Base-by-base conservation (phyloP, 192 early-diverging fungal species). In the Entomortierella lignicola region DNA sequence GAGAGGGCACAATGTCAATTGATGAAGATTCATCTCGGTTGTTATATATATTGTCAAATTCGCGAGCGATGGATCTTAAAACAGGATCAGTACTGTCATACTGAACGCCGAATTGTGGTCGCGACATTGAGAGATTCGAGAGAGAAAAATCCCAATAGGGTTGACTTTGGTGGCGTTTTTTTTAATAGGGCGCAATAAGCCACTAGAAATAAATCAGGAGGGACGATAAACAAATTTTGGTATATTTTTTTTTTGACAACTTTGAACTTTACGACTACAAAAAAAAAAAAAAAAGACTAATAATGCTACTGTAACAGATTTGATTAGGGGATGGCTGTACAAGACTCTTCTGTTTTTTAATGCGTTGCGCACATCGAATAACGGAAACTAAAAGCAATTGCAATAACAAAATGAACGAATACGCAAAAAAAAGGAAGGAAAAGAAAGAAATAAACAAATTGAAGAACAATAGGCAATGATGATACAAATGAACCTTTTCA, bases 31-130 rank as follows among this genome's bases (percentile, higher is more conserved):
- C 17, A 54, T 60, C 31, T 0, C 25, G 34, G 20, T 47, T 47
- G 44, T 15, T 47, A 20, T 47, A 47, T 4, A 12, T 20, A 15
- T 15, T 47, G 15, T 47, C n/a, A 27, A 72, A 62, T 23, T 72
- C 71, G 7, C 59, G 44, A 11, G 71, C 71, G 31, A 72, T 72
- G 55, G 56, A 42, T 1, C 32, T 21, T 17, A 72, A 21, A 53
- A 72, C 13, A 26, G 61, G 71, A 43, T 72, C 63, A 13, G 29
- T 37, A 26, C 21, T 60, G 27, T 68, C 56, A 31, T 48, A 31
- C 8, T 30, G 44, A n/a, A 39, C 44, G 43, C 43, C 26, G 54
- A 31, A 29, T 39, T 18, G 13, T 37, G 56, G 34, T 58, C 18
- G 27, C 31, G 56, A 31, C 56, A 58, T 37, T 31, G n/a, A 29